Evolutionary conservation across 768 basidiomycete genomes (phyloP), one percentile per base, ranked within the genome.

Genomic region (Kondoa malvinella): DNA sequence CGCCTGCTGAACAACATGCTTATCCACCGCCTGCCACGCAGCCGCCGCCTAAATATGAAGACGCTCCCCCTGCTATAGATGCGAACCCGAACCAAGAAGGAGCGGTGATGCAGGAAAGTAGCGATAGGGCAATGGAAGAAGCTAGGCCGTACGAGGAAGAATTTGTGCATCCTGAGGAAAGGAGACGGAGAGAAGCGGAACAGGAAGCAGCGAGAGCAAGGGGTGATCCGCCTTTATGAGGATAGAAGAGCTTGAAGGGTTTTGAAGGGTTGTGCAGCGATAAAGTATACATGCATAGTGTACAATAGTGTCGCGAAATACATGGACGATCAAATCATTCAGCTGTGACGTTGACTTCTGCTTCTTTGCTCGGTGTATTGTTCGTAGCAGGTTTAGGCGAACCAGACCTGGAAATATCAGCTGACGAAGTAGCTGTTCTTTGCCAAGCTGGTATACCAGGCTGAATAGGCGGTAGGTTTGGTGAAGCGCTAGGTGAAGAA

Each of bases 131-230:
- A 50, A 21, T 21, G 40, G 40, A 50, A 50, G 15, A 33, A 32
- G 61, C 27, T 31, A 29, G n/a, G 27, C n/a, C 3, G 32, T 63
- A 63, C 32, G 27, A 63, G n/a, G 61, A 63, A 33, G 27, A 27
- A 12, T 63, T 63, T 29, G 31, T 63, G 17, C 61, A 63, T 32
- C 61, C 61, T 33, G 61, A 63, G 33, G 61, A 63, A 33, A 17
- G 3, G 3, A 27, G 61, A 32, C 27, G 61, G 30, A 63, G 40
- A 50, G 40, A 50, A 50, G 21, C 12, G 21, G 40, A 50, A 21
- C 8, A 21, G 40, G 40, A 50, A 50, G 40, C 8, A 50, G 40
- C 40, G 8, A 50, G 8, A 8, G 40, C 40, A 50, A 50, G 40
- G 21, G 40, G 40, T 8, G 40, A 50, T 50, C 40, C 40, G 40